Evolutionary conservation across 805 yeast genomes (phyloP).

Genomic region (Suhomyces xylopsoci): DNA sequence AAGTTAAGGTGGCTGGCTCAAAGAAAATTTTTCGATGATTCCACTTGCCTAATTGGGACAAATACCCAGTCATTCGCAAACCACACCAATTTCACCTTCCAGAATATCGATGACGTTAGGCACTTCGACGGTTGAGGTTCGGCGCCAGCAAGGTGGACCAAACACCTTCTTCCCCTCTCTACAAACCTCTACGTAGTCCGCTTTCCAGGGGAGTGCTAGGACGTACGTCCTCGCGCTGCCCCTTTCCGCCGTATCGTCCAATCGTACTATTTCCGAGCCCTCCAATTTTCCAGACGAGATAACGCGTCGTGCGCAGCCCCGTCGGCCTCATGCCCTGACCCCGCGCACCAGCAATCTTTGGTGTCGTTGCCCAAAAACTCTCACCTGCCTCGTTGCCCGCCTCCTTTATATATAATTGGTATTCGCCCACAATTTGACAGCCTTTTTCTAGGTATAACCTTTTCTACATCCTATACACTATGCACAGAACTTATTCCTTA

Average conservation of each 20-base stretch:
- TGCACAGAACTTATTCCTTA: conserved; percentile 85
- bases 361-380: not conserved
- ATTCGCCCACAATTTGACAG: conserved; percentile 1
- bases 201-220: too few species aligned
- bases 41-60: conserved; percentile 8
- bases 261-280: not conserved
- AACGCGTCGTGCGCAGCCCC: conserved; percentile 3
- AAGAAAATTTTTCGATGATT: not conserved
- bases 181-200: not conserved
- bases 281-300: not conserved
- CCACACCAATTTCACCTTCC: not conserved
- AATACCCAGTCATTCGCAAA: not conserved
- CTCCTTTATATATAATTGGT: conserved; percentile 4
- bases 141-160: not conserved
- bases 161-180: not conserved
- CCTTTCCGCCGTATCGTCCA: not conserved
- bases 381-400: conserved; percentile 1
- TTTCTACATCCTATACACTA: conserved; percentile 21
- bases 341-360: conserved; percentile 4
- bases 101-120: not conserved
- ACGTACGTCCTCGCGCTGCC: not conserved
- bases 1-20: conserved; percentile 2
- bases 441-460: not conserved
- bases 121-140: not conserved
- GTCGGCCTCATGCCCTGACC: not conserved